Base-by-base conservation (phyloP, 495 filamentous ascomycete genomes). In the Penicillium coprophilum region DNA sequence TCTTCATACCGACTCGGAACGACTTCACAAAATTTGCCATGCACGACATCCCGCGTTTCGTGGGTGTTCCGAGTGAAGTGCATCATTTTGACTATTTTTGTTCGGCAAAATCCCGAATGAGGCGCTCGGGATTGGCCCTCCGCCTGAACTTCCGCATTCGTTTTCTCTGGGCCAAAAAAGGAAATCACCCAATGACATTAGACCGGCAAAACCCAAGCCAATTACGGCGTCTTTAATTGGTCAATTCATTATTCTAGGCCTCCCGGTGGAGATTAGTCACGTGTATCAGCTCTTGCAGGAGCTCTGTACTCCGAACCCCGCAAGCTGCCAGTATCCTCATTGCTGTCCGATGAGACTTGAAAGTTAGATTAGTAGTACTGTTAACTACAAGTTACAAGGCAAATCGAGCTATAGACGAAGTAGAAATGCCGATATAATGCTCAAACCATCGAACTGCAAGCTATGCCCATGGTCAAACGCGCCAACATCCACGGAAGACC, bases 231-330 rank as follows among this genome's bases (percentile, higher is more conserved):
- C 28, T 43, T 8, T 60, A 55, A 66, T 66, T 66, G 60, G 63
- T 40, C 10, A 17, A 19, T 13, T 27, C n/a, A 20, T 46, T 32
- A 27, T 34, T 48, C 50, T 52, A 45, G 41, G 27, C 50, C 49
- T 13, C 39, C 50, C 32, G 50, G 64, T 59, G 58, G 56, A 51
- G 39, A 23, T 34, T 17, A 21, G 30, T 65, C 65, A 68, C 65
- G 65, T 65, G 65, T 34, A 49, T 47, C 30, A 46, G 34, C 27
- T 44, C 5, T 38, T 32, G 43, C 41, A 45, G 65, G 65, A 68
- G 65, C 65, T 58, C 65, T 63, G 65, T 68, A 60, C 59, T 68
- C 65, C 65, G 65, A 57, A 54, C 52, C 52, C 52, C 52, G 52
- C 52, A 54, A 54, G 52, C 6, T 46, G 30, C 13, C 31, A 34